Base-by-base conservation (phyloP, 176 grass and related monocot genomes). In the Triticum monococcum region DNA sequence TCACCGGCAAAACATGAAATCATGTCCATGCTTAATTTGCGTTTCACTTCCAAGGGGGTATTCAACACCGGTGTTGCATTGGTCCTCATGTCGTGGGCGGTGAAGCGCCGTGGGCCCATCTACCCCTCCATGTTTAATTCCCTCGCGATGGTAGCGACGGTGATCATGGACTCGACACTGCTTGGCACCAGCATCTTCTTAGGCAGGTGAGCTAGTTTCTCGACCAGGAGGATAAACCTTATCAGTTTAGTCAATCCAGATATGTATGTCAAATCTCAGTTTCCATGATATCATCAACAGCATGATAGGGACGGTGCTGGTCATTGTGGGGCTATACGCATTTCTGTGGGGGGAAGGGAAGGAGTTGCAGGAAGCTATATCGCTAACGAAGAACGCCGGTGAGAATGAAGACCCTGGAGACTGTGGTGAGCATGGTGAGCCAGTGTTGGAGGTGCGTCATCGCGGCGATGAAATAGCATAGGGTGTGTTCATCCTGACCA, bases 101-200 rank as follows among this genome's bases (percentile, higher is more conserved):
- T 86, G 2, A 59, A 61, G 36, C 64, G 12, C 4, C 73, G 67
- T 0, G 80, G 85, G 13, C 89, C 89, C 3, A 80, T 82, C 4
- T 91, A 91, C 77, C 89, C 85, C 24, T 28, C 84, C 0, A 74
- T 80, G 40, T 87, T 91, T 80, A 87, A 87, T 14, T 87, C 85
- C 1, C 57, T 87, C 17, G 36, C 85, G 2, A 24, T 87, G 66
- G 66, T 87, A 40, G 50, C 82, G 2, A 86, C 79, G 0, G 57
- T 78, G 3, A 33, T 84, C 18, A 66, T 79, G 12, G 72, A 87
- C 31, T 84, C 43, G 3, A 17, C 83, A 2, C 45, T 83, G 13
- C 60, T 87, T 22, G 80, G 89, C 9, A 63, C 81, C n/a, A 71
- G 38, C 35, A 72, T 91, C 64, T 83, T 62, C 14, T n/a, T 91